Percentiles rank a stretch among this genome's conserved stretches.
phyloP scores from a whole-genome alignment of 2,329 filamentous ascomycete genomes.

The Diplocarpon mali region DNA sequence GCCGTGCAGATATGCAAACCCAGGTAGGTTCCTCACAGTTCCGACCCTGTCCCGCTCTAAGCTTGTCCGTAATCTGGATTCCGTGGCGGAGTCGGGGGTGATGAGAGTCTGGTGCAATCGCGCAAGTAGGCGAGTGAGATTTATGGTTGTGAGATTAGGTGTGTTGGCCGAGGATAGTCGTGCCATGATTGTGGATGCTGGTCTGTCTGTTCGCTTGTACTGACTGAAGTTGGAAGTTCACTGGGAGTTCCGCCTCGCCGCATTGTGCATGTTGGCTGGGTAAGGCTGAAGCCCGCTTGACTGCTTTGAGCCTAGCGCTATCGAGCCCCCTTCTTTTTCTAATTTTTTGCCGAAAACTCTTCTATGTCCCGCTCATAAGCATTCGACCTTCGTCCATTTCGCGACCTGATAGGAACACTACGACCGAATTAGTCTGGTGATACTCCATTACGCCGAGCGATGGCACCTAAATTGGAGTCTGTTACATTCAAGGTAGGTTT shows the following conservation, averaged over 20 bases:
- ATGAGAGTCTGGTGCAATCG: conserved; percentile 57
- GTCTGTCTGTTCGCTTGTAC: neutral
- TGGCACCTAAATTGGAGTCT: no score
- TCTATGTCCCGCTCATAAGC: no score
- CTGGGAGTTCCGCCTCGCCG: neutral
- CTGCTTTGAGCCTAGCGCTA: neutral
- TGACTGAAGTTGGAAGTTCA: neutral
- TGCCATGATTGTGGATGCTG: conserved; percentile 17
- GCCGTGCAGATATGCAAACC: neutral
- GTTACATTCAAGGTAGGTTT: no score
- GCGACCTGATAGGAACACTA: no score
- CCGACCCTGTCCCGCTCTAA: conserved; percentile 53
- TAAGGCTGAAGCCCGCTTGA: conserved; percentile 4
- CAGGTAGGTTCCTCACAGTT: conserved; percentile 31
- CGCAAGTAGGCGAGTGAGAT: conserved; percentile 53
- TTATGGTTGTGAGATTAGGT: conserved; percentile 18
- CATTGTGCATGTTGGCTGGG: conserved; percentile 2
- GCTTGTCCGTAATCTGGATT: conserved; percentile 44
- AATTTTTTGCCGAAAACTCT: no score
- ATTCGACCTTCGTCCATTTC: no score
- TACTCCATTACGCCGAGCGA: no score
- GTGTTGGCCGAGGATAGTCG: conserved; percentile 17
- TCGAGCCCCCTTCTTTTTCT: no score
- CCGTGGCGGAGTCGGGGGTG: conserved; percentile 47
- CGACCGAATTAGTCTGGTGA: no score